Conservation (phyloP, 768 basidiomycete species). For the Collybia nuda region DNA sequence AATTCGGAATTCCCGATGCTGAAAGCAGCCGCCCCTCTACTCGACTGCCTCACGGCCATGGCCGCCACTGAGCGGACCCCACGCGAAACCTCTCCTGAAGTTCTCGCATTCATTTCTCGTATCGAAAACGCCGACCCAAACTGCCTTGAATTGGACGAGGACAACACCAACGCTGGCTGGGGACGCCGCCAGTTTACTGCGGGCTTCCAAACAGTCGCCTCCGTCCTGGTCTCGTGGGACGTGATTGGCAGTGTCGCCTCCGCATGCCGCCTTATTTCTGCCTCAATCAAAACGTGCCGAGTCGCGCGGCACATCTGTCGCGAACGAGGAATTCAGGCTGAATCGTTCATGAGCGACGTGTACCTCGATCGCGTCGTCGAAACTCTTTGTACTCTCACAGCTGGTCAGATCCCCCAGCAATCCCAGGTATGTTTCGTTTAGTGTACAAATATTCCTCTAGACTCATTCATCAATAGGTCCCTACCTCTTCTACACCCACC, state of each 20-base stretch:
- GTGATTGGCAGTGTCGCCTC: neutral
- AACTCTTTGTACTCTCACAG: too few species aligned
- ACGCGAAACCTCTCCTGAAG: too few species aligned
- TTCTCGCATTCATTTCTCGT: neutral
- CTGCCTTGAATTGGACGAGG: neutral
- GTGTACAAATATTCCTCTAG: too few species aligned
- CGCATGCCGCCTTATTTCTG: neutral
- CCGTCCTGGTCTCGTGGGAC: neutral
- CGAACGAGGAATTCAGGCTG: neutral
- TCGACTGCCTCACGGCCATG: too few species aligned
- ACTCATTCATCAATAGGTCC: too few species aligned
- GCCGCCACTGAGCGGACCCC: too few species aligned
- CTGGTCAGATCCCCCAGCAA: too few species aligned
- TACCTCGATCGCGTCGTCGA: neutral
- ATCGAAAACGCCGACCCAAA: neutral
- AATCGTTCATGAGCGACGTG: neutral
- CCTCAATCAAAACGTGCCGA: neutral
- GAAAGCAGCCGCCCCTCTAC: too few species aligned
- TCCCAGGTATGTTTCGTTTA: too few species aligned
- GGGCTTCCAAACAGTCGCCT: neutral
- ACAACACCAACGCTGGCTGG: neutral
- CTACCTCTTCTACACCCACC: too few species aligned
- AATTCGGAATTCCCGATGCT: too few species aligned
- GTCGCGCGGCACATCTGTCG: neutral
- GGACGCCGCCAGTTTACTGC: neutral